Percentiles rank a stretch among this genome's conserved stretches.
phyloP scores from a whole-genome alignment of 768 basidiomycete genomes.

The Boletellus emodensis region DNA sequence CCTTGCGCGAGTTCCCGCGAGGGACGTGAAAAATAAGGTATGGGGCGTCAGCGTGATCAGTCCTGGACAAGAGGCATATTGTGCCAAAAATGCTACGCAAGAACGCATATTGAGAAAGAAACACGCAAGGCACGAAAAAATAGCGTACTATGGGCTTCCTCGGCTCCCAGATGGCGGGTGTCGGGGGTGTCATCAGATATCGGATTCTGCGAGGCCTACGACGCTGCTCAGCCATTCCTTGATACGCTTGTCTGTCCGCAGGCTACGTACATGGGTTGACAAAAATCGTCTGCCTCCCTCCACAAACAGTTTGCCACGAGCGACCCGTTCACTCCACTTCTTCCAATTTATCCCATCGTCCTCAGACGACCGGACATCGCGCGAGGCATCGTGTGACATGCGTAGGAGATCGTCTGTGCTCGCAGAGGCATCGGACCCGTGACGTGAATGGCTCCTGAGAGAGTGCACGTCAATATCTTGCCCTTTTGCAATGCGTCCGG shows the following conservation, averaged over 20 bases:
- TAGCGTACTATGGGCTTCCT: slow-evolving; percentile 35
- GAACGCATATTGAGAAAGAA: background rate
- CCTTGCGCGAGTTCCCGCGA: slow-evolving; percentile 44
- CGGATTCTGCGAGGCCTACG: slow-evolving; percentile 9
- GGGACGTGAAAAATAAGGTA: slow-evolving; percentile 51
- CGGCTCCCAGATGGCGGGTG: slow-evolving; percentile 1
- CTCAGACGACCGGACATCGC: slow-evolving; percentile 2
- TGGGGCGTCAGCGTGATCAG: slow-evolving; percentile 53
- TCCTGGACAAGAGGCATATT: slow-evolving; percentile 51
- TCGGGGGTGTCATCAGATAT: background rate
- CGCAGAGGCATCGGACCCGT: slow-evolving; percentile 11
- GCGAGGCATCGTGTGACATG: background rate
- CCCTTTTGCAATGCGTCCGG: slow-evolving; percentile 54
- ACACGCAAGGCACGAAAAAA: background rate
- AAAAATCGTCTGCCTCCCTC: slow-evolving; percentile 41
- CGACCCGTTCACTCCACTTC: slow-evolving; percentile 50
- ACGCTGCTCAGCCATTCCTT: background rate
- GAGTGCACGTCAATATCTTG: slow-evolving; percentile 41
- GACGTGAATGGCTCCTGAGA: slow-evolving; percentile 17
- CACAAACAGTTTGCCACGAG: slow-evolving; percentile 42
- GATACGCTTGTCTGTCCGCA: slow-evolving; percentile 10
- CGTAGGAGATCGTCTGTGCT: slow-evolving; percentile 3
- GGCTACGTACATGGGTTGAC: slow-evolving; percentile 32
- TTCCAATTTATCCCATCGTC: slow-evolving; percentile 45
- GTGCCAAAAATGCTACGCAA: slow-evolving; percentile 55